These are phyloP conservation scores for Lachnellula arida DNA, from an alignment of 2,329 filamentous ascomycete species.

Conservation along the genomic window DNA sequence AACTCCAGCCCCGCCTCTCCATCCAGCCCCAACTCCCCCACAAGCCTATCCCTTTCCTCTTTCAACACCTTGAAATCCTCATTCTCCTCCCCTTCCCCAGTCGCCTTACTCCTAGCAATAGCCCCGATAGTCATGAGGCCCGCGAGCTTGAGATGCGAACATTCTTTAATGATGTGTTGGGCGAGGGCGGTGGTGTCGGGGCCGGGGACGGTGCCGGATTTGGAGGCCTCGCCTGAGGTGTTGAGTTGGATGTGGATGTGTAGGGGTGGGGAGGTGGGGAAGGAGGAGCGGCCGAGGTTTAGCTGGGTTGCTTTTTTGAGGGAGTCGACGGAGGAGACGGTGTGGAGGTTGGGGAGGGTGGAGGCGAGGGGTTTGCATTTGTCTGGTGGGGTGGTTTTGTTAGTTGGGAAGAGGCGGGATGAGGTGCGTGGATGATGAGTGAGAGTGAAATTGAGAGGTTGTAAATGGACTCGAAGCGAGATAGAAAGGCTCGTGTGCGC, in stretches of 20 bases:
- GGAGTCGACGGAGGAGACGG: conserved; percentile 85
- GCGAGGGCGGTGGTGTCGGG: conserved; percentile 60
- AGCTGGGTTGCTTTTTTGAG: conserved; percentile 82
- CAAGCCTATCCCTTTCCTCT: conserved; percentile 67
- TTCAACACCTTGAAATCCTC: conserved; percentile 75
- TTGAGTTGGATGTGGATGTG: conserved; percentile 88
- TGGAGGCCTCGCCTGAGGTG: conserved; percentile 81
- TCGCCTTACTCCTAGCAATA: conserved; percentile 76
- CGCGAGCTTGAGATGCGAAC: conserved; percentile 67
- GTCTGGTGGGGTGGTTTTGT: conserved; percentile 43
- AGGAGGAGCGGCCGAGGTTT: conserved; percentile 61
- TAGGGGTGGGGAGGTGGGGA: conserved; percentile 31
- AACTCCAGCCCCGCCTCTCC: conserved; percentile 61
- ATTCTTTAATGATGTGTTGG: conserved; percentile 62
- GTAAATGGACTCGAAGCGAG: not conserved
- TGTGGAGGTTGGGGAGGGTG: conserved; percentile 83
- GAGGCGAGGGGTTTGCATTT: conserved; percentile 84
- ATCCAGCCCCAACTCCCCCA: conserved; percentile 57
- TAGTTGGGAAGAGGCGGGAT: not conserved
- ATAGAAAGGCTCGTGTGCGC: too few relatives aligned
- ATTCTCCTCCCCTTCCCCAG: conserved; percentile 74
- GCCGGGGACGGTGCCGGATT: conserved; percentile 74
- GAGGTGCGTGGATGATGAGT: not conserved
- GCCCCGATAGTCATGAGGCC: conserved; percentile 98
- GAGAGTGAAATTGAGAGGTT: not conserved